phyloP scores from a whole-genome alignment of 2,329 filamentous ascomycete genomes.

The Microsporum audouinii region DNA sequence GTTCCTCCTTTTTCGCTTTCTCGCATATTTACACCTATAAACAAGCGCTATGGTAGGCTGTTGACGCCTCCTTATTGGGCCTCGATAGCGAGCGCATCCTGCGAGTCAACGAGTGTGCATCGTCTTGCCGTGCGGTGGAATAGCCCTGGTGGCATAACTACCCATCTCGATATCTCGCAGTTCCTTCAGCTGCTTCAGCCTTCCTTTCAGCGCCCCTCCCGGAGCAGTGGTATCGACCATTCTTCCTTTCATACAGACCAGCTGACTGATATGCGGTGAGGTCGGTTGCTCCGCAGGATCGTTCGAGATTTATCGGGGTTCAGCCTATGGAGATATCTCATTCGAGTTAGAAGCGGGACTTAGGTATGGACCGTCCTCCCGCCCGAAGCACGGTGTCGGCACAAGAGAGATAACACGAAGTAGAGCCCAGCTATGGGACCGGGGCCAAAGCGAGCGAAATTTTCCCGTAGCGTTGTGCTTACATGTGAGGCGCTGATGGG shows the following conservation, averaged over 20 bases:
- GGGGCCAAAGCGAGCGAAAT: background rate
- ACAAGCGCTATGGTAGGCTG: background rate
- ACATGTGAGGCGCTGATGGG: background rate
- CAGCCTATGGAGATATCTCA: background rate
- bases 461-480: background rate
- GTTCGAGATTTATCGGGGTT: background rate
- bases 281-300: background rate
- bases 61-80: background rate
- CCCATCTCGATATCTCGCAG: background rate
- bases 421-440: background rate
- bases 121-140: background rate
- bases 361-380: background rate
- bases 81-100: background rate
- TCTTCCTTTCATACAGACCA: background rate
- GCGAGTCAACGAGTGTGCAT: slow-evolving; percentile 1
- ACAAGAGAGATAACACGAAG: background rate
- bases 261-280: background rate
- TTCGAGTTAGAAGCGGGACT: background rate
- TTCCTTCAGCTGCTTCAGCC: background rate
- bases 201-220: background rate
- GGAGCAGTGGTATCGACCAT: background rate
- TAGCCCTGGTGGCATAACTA: background rate
- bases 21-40: background rate
- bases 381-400: background rate
- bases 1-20: background rate